These are phyloP conservation scores for Dipteronia dyeriana DNA, from an alignment of 345 rosid genomes.

Conservation along the genomic window DNA sequence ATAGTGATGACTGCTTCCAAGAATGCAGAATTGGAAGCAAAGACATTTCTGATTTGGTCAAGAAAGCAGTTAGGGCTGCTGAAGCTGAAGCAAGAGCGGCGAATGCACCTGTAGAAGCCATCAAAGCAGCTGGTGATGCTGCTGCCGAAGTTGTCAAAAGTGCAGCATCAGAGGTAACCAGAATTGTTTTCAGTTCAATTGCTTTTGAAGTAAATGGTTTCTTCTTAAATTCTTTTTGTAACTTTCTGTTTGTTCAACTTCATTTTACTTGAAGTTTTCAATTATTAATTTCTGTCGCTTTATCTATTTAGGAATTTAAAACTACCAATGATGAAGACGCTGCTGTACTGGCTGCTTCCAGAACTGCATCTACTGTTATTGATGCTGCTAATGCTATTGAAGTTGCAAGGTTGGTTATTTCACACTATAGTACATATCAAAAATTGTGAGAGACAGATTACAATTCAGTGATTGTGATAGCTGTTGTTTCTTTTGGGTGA, in stretches of 20 bases:
- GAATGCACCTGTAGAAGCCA: slow-evolving; percentile 80
- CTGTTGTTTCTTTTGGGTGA: slow-evolving; percentile 20
- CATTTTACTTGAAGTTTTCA: neutral
- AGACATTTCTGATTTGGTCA: slow-evolving; percentile 78
- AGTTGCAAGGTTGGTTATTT: slow-evolving; percentile 69
- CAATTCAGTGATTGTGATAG: slow-evolving; percentile 17
- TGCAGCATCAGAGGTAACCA: slow-evolving; percentile 79
- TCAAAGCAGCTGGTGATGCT: slow-evolving; percentile 89
- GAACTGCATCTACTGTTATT: slow-evolving; percentile 86
- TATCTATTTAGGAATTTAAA: slow-evolving; percentile 57
- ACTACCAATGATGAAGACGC: slow-evolving; percentile 76
- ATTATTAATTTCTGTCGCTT: neutral
- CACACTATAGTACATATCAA: neutral
- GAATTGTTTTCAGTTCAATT: neutral
- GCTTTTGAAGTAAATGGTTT: neutral
- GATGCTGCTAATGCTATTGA: slow-evolving; percentile 85
- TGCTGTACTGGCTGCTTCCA: slow-evolving; percentile 86
- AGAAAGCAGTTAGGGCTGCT: slow-evolving; percentile 86
- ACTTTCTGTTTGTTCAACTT: neutral
- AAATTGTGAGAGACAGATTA: slow-evolving; percentile 4
- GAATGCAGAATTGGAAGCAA: slow-evolving; percentile 78
- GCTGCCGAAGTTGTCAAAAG: slow-evolving; percentile 97
- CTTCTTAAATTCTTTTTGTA: neutral
- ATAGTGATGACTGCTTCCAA: slow-evolving; percentile 69
- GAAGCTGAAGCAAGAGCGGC: slow-evolving; percentile 94